These are phyloP conservation scores for Saccharum hybrid DNA, from an alignment of 202 grass and related monocot genomes.

Conservation along the genomic window DNA sequence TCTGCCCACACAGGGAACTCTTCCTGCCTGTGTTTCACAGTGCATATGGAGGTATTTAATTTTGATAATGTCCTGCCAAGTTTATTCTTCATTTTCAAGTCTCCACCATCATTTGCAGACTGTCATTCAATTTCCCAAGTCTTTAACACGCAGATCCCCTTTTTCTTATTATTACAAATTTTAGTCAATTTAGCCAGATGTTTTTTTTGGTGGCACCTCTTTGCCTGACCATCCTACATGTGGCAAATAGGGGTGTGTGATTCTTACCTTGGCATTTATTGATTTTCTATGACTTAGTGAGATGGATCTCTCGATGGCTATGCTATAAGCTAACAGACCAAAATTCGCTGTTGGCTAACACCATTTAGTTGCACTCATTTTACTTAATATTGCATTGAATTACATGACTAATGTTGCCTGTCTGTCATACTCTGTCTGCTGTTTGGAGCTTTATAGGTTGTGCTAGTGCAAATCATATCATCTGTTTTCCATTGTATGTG, in stretches of 20 bases:
- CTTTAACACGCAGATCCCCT: no score
- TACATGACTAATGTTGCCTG: not conserved
- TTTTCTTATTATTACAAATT: no score
- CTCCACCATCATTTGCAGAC: no score
- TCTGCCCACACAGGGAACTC: no score
- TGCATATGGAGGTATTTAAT: no score
- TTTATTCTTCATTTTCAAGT: no score
- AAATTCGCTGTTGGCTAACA: not conserved
- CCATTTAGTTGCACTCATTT: not conserved
- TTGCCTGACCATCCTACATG: not conserved
- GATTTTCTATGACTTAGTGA: not conserved
- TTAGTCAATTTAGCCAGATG: not conserved
- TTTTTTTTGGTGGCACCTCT: not conserved
- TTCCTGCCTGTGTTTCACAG: no score
- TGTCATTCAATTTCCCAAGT: no score
- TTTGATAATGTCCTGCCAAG: no score
- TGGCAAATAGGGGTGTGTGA: not conserved
- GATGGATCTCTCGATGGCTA: not conserved
- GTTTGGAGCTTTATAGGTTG: no score
- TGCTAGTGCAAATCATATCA: no score
- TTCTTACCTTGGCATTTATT: slow-evolving; percentile 17
- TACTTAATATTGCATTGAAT: slow-evolving; percentile 13
- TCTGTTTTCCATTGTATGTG: not conserved
- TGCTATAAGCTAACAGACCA: not conserved
- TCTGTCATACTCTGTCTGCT: not conserved